phyloP scores from a whole-genome alignment of 2,329 filamentous ascomycete species.

The Rosellinia necatrix region DNA sequence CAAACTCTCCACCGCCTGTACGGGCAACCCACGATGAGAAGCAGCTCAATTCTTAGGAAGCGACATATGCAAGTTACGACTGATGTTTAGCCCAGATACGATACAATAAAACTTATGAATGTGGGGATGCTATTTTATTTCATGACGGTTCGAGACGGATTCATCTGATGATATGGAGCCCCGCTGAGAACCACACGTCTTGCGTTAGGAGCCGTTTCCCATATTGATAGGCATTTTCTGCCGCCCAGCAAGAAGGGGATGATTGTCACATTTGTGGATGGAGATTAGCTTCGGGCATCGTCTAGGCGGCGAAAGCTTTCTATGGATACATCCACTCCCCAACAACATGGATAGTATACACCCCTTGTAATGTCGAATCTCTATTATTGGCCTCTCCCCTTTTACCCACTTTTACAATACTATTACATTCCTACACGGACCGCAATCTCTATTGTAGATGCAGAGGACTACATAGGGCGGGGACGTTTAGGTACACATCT shows the following conservation, averaged over 20 bases:
- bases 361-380: constrained; percentile 33
- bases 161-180: constrained; percentile 1
- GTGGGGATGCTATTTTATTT: constrained; percentile 10
- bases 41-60: constrained; percentile 32
- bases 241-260: constrained; percentile 11
- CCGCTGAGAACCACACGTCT: background rate
- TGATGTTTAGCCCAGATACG: constrained; percentile 21
- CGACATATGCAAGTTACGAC: constrained; percentile 18
- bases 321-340: constrained; percentile 38
- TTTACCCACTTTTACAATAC: constrained; percentile 21
- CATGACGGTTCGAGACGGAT: background rate
- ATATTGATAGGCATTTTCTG: constrained; percentile 20
- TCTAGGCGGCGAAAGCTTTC: constrained; percentile 8
- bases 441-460: constrained; percentile 14
- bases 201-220: constrained; percentile 1
- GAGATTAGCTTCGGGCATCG: constrained; percentile 8
- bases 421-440: constrained; percentile 12
- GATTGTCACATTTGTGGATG: constrained; percentile 16
- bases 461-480: constrained; percentile 8
- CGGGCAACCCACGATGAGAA: constrained; percentile 36
- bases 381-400: constrained; percentile 5
- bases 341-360: constrained; percentile 24
- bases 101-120: constrained; percentile 7
- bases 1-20: constrained; percentile 37
- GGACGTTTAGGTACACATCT: constrained; percentile 20